These are phyloP conservation scores for Logfia minima DNA, from an alignment of 129 eudicot genomes.

Conservation along the genomic window DNA sequence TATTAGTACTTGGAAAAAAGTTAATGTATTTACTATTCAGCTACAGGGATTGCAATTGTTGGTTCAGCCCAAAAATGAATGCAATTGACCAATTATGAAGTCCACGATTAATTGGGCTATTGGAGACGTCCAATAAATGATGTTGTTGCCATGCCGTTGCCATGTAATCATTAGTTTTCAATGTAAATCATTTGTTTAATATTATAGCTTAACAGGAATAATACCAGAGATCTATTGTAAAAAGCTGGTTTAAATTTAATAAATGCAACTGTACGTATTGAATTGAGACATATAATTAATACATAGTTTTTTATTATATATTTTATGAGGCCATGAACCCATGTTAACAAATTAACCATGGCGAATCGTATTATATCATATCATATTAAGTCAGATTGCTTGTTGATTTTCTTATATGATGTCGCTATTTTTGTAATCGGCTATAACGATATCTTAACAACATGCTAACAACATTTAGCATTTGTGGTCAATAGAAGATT, in stretches of 20 bases:
- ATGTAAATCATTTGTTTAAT: not conserved
- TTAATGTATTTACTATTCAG: too few species aligned
- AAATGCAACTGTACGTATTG: too few species aligned
- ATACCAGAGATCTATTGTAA: not conserved
- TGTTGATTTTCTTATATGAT: too few species aligned
- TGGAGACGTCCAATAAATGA: not conserved
- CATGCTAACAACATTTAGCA: not conserved
- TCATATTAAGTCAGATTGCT: too few species aligned
- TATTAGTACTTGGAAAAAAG: too few species aligned
- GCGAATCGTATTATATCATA: too few species aligned
- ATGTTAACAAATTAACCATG: not conserved
- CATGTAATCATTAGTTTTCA: not conserved
- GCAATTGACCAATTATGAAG: not conserved
- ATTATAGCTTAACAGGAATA: not conserved
- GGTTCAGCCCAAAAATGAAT: not conserved
- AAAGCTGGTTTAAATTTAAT: too few species aligned
- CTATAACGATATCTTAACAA: not conserved
- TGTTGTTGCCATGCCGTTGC: slow-evolving; percentile 10
- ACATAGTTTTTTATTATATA: too few species aligned
- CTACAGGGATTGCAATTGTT: not conserved
- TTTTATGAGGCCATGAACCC: not conserved
- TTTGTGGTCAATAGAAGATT: not conserved
- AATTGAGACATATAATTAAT: too few species aligned
- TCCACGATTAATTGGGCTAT: not conserved
- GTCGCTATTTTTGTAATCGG: not conserved